These are phyloP conservation scores for Picochlorum sp. DNA, from an alignment of 139 green algal species.

Conservation along the genomic window DNA sequence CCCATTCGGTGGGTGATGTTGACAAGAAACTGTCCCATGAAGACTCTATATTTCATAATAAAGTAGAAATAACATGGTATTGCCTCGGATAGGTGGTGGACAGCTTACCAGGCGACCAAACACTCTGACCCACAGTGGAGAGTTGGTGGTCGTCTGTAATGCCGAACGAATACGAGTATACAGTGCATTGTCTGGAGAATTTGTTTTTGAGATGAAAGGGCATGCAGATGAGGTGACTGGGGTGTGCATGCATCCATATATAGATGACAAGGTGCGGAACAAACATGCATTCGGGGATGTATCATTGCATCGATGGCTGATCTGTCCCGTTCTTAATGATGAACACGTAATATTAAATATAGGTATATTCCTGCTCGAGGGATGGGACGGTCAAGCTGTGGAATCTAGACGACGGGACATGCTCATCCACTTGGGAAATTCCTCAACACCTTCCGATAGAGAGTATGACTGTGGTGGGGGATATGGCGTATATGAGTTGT, in stretches of 20 bases:
- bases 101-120: slow-evolving; percentile 10
- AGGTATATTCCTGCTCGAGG: slow-evolving; percentile 16
- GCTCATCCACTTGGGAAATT: background rate
- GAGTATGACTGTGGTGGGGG: slow-evolving; percentile 7
- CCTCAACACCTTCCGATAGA: slow-evolving; percentile 7
- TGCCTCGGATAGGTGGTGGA: slow-evolving; percentile 9
- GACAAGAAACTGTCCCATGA: no score
- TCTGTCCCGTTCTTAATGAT: background rate
- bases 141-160: slow-evolving; percentile 28
- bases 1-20: no score
- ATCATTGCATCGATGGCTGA: no score
- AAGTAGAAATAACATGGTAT: background rate
- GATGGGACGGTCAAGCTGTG: slow-evolving; percentile 13
- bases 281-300: no score
- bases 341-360: background rate
- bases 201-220: slow-evolving; percentile 24
- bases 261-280: slow-evolving; percentile 21
- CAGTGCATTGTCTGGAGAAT: slow-evolving; percentile 33
- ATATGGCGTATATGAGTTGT: slow-evolving; percentile 4
- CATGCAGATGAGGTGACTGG: slow-evolving; percentile 40
- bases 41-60: no score
- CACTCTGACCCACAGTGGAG: slow-evolving; percentile 33
- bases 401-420: slow-evolving; percentile 4
- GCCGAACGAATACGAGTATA: slow-evolving; percentile 33
- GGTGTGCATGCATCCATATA: slow-evolving; percentile 27